Evolutionary conservation across 768 basidiomycete genomes (phyloP).

Genomic region (Calvatia gigantea): DNA sequence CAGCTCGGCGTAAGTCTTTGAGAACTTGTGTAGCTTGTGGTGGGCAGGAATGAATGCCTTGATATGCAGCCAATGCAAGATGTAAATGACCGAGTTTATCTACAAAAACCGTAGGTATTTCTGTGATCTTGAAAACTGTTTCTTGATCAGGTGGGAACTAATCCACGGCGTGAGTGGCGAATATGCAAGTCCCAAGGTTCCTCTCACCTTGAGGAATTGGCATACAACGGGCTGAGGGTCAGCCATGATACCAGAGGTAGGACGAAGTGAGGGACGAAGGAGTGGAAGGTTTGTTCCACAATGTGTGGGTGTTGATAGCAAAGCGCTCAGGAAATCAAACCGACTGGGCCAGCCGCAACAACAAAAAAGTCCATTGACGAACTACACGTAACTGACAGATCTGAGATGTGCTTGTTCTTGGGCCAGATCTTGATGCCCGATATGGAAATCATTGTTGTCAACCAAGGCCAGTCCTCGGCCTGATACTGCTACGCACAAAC

Average conservation of each 20-base stretch:
- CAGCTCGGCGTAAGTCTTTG: neutral
- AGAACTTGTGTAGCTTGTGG: neutral
- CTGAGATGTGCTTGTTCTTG: too few relatives aligned
- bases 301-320: too few relatives aligned
- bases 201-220: neutral
- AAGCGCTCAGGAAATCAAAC: too few relatives aligned
- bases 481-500: too few relatives aligned
- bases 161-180: neutral
- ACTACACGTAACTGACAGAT: too few relatives aligned
- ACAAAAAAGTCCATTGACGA: too few relatives aligned
- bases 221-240: neutral
- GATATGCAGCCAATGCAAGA: neutral
- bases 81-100: neutral
- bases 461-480: too few relatives aligned
- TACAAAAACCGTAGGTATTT: neutral
- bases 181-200: neutral
- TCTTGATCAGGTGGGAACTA: neutral
- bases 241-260: neutral
- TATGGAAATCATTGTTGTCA: too few relatives aligned
- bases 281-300: too few relatives aligned
- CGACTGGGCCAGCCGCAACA: too few relatives aligned
- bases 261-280: neutral
- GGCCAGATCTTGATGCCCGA: too few relatives aligned
- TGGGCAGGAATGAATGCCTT: neutral
- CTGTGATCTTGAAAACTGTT: neutral